phyloP scores from a whole-genome alignment of 2,329 filamentous ascomycete genomes.

The Lachnellula cervina region DNA sequence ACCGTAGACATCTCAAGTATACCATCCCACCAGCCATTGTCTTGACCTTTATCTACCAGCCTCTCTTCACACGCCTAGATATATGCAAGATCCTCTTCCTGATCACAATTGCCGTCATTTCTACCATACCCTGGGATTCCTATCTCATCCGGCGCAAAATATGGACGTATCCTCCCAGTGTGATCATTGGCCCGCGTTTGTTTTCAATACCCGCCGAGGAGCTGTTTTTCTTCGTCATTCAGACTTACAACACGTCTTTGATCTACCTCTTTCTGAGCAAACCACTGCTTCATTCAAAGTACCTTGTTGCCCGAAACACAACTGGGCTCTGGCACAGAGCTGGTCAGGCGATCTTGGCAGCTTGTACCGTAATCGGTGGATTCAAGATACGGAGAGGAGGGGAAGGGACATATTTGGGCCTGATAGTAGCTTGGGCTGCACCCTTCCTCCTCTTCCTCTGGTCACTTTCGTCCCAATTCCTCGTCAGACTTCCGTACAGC shows the following conservation, averaged over 20 bases:
- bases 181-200: slow-evolving; percentile 57
- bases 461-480: slow-evolving; percentile 58
- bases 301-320: slow-evolving; percentile 35
- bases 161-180: slow-evolving; percentile 66
- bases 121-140: slow-evolving; percentile 73
- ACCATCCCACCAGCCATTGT: slow-evolving; percentile 59
- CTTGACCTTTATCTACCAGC: slow-evolving; percentile 55
- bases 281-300: slow-evolving; percentile 51
- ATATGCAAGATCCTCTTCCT: slow-evolving; percentile 58
- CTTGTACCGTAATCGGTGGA: slow-evolving; percentile 41
- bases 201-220: slow-evolving; percentile 67
- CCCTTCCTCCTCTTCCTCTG: slow-evolving; percentile 62
- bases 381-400: slow-evolving; percentile 41
- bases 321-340: slow-evolving; percentile 32
- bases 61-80: slow-evolving; percentile 58
- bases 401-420: slow-evolving; percentile 59
- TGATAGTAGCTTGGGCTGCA: slow-evolving; percentile 65
- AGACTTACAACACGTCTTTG: slow-evolving; percentile 68
- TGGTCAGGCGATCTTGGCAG: slow-evolving; percentile 47
- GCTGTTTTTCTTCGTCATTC: slow-evolving; percentile 72
- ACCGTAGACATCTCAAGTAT: slow-evolving; percentile 53
- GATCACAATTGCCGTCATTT: slow-evolving; percentile 56
- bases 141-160: slow-evolving; percentile 64
- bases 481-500: slow-evolving; percentile 53
- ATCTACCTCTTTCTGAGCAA: slow-evolving; percentile 66